Percentiles rank a stretch among this genome's conserved stretches.
These are phyloP conservation scores for Trichoderma gracile DNA, from an alignment of 2,329 filamentous ascomycete genomes.

Conservation along the genomic window DNA sequence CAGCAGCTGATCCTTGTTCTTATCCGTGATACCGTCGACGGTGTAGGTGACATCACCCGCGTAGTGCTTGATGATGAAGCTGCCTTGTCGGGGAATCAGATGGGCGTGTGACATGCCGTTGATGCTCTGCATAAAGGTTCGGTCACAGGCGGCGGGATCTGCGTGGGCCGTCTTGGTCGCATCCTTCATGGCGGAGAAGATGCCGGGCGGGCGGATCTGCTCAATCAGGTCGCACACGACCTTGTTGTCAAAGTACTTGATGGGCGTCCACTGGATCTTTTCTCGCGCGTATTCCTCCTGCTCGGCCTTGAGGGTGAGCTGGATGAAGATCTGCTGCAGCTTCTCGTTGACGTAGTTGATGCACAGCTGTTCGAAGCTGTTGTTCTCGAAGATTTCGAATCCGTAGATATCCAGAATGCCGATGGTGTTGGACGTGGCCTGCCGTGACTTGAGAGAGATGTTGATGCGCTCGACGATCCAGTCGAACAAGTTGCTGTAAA, in stretches of 20 bases:
- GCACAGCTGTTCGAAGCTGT: conserved; percentile 97
- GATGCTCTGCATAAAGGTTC: conserved; percentile 91
- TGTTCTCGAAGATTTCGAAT: conserved; percentile 99
- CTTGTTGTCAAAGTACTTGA: conserved; percentile 99
- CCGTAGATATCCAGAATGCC: conserved; percentile 99
- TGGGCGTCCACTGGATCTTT: conserved; percentile 97
- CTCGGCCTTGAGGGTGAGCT: conserved; percentile 92
- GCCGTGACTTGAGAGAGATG: conserved; percentile 77
- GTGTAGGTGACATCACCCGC: conserved; percentile 95
- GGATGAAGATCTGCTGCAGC: conserved; percentile 98
- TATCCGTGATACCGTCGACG: conserved; percentile 96
- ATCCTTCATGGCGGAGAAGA: conserved; percentile 96
- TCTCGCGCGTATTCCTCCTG: conserved; percentile 96
- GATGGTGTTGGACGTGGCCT: conserved; percentile 77
- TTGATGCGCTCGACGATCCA: conserved; percentile 97
- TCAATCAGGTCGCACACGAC: conserved; percentile 97
- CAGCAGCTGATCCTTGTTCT: conserved; percentile 96
- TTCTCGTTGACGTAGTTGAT: conserved; percentile 99
- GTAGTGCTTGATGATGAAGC: conserved; percentile 98
- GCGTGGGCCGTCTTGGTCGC: conserved; percentile 98
- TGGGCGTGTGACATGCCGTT: conserved; percentile 91
- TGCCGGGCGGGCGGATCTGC: conserved; percentile 81
- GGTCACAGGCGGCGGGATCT: conserved; percentile 88
- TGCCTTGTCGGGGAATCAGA: conserved; percentile 87
- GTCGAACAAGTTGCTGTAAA: conserved; percentile 97